A percentile compares a stretch with the other conserved stretches of the same genome.
These are phyloP conservation scores for Hura crepitans DNA, from an alignment of 441 rosid species.

Conservation along the genomic window DNA sequence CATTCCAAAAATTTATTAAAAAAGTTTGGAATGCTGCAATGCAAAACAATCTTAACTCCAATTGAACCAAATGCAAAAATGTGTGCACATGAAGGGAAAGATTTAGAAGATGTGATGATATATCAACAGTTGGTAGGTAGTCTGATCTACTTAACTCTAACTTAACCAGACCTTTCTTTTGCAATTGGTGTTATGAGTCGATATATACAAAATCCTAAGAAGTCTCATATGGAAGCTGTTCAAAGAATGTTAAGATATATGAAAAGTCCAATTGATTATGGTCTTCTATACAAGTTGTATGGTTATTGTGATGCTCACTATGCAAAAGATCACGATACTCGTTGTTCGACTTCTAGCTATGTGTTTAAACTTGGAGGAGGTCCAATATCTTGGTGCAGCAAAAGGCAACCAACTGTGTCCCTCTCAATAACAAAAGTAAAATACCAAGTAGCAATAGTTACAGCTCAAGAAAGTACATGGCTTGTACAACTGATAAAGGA, in stretches of 20 bases:
- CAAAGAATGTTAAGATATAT: background rate
- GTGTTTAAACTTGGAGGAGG: no score
- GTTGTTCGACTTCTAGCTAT: background rate
- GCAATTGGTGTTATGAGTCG: background rate
- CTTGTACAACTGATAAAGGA: background rate
- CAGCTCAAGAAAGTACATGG: background rate
- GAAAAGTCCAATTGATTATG: background rate
- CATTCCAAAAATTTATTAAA: no score
- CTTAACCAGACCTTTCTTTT: background rate
- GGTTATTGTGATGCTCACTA: background rate
- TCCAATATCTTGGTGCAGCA: no score
- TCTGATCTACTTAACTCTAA: background rate
- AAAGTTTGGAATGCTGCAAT: no score
- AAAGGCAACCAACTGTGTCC: no score
- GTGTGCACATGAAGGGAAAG: background rate
- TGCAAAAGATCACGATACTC: background rate
- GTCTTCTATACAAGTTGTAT: background rate
- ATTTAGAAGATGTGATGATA: background rate
- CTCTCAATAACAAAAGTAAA: no score
- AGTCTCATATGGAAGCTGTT: background rate
- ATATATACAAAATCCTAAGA: background rate
- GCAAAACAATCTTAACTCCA: no score
- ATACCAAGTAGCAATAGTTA: background rate
- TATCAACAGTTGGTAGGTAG: background rate
- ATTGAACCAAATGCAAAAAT: background rate